Base-by-base conservation (phyloP, 2,329 filamentous ascomycete genomes). In the Calonectria montana region DNA sequence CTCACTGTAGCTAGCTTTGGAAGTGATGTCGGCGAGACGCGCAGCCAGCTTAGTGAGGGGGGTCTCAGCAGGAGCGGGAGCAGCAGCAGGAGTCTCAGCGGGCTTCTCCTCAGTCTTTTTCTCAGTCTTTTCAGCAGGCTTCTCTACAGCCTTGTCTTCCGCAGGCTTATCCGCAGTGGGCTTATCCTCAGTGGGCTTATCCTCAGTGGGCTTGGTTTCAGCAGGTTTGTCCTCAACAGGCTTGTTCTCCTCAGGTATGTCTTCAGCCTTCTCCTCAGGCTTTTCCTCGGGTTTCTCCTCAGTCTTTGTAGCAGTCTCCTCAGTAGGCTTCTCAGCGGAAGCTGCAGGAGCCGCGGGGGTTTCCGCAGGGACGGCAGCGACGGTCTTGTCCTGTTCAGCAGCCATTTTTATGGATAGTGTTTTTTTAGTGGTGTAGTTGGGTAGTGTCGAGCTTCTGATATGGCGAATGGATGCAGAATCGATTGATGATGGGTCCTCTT, bases 1-100 rank as follows among this genome's bases (percentile, higher is more conserved):
- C 87, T 98, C 95, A 64, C 85, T 85, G 83, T 97, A 89, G 18
- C 85, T 87, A 64, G 90, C 85, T 71, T 88, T 86, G 61, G 86
- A 84, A 71, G 91, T 83, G 72, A 95, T 89, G 8, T 86, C 82
- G 7, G 89, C 84, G 39, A 96, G 87, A 35, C 87, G 86, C 12
- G 86, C 85, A 73, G 91, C 89, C 74, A 95, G 87, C 73, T 89
- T 85, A 64, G 83, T 82, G 39, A 94, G 85, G 15, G 86, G 78
- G 16, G 82, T 83, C 72, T 83, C 76, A n/a, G 27, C 74, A 5
- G 77, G 71, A 29, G 65, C 35, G 4, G 39, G 25, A 18, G 65
- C 47, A 25, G 65, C 72, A 23, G 47, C 16, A 31, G 76, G 72
- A 35, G 53, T 53, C 43, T 72, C 73, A 41, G 73, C 71, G 15